These are phyloP conservation scores for Leishmania arabica DNA, from an alignment of 208 protist species.

Conservation along the genomic window DNA sequence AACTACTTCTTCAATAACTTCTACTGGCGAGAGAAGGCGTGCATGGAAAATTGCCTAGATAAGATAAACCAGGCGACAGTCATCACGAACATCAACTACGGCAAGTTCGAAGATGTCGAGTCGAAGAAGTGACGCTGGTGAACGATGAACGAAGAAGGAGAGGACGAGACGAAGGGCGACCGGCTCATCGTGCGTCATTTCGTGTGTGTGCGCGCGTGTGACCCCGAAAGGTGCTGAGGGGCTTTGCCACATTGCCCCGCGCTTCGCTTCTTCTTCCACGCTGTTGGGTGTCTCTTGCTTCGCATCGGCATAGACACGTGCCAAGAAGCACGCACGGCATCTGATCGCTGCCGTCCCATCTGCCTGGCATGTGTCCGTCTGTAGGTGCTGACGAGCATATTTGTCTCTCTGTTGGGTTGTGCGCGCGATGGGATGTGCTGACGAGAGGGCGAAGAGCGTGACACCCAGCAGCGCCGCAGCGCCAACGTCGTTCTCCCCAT, in stretches of 20 bases:
- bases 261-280: too few relatives aligned
- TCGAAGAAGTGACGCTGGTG: slow-evolving; percentile 21
- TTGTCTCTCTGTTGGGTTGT: not conserved
- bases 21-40: slow-evolving; percentile 70
- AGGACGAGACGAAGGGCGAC: not conserved
- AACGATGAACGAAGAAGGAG: not conserved
- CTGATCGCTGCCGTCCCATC: too few relatives aligned
- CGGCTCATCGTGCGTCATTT: not conserved
- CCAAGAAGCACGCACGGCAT: too few relatives aligned
- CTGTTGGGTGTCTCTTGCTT: not conserved
- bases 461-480: not conserved
- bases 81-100: slow-evolving; percentile 87
- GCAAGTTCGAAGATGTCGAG: slow-evolving; percentile 72
- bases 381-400: not conserved
- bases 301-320: too few relatives aligned
- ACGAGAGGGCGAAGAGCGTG: not conserved
- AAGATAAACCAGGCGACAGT: slow-evolving; percentile 84
- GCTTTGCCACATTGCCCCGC: not conserved
- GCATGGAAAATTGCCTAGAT: slow-evolving; percentile 90
- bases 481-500: not conserved
- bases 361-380: not conserved
- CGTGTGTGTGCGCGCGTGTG: not conserved
- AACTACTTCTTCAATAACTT: slow-evolving; percentile 86
- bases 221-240: not conserved
- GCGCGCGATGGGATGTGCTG: not conserved